Conservation (phyloP, 1,139 yeast genomes). For the Torulaspora pretoriensis region DNA sequence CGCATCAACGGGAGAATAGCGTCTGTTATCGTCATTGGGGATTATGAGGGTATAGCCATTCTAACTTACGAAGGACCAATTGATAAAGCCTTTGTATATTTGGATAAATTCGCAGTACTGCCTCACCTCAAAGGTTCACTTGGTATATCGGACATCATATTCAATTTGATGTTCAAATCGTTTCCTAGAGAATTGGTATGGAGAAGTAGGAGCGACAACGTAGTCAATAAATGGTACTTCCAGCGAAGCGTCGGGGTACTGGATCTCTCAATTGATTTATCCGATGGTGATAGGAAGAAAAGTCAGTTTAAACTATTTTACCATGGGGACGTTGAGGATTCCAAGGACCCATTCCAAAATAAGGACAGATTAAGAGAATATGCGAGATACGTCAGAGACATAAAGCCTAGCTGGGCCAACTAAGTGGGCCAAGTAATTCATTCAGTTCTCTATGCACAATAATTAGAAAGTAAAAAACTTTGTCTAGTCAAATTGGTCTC, state of each 20-base stretch:
- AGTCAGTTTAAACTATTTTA: slow-evolving; percentile 36
- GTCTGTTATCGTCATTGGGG: slow-evolving; percentile 79
- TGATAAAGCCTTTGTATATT: slow-evolving; percentile 48
- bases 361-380: slow-evolving; percentile 26
- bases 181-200: slow-evolving; percentile 77
- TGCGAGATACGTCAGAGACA: slow-evolving; percentile 33
- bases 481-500: slow-evolving; percentile 9
- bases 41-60: slow-evolving; percentile 93
- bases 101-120: slow-evolving; percentile 90
- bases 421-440: slow-evolving; percentile 26
- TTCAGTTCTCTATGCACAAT: neutral
- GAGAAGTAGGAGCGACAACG: slow-evolving; percentile 82
- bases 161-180: slow-evolving; percentile 66
- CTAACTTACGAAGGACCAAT: slow-evolving; percentile 65
- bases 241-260: slow-evolving; percentile 72
- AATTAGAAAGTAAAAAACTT: neutral
- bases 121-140: slow-evolving; percentile 82
- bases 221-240: slow-evolving; percentile 96
- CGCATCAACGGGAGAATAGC: slow-evolving; percentile 68
- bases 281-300: slow-evolving; percentile 27
- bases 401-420: slow-evolving; percentile 35
- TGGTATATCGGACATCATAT: slow-evolving; percentile 88
- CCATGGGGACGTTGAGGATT: slow-evolving; percentile 28
- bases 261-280: slow-evolving; percentile 43
- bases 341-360: slow-evolving; percentile 17